Percentiles rank a stretch among this genome's conserved stretches.
phyloP scores from a whole-genome alignment of 495 filamentous ascomycete genomes.

The Astrothelium subdiscretum region DNA sequence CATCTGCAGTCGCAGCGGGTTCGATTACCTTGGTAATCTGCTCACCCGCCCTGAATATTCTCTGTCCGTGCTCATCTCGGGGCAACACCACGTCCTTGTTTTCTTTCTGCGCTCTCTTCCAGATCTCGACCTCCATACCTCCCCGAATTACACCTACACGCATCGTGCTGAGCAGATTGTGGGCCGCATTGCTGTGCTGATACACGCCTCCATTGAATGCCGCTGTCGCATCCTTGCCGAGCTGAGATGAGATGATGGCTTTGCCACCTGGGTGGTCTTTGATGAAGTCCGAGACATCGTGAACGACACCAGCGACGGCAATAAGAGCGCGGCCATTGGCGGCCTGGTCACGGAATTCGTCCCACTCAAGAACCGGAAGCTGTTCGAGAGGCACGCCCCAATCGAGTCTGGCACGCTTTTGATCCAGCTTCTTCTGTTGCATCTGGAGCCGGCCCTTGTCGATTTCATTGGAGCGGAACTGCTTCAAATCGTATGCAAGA shows the following conservation, averaged over 20 bases:
- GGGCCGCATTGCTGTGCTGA: slow-evolving; percentile 93
- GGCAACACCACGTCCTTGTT: slow-evolving; percentile 72
- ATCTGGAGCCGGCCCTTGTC: slow-evolving; percentile 98
- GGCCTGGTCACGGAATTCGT: slow-evolving; percentile 80
- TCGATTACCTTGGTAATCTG: slow-evolving; percentile 78
- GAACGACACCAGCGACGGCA: slow-evolving; percentile 86
- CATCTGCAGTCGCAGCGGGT: slow-evolving; percentile 60
- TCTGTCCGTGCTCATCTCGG: slow-evolving; percentile 69
- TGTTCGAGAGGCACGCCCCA: slow-evolving; percentile 93
- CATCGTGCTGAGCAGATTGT: slow-evolving; percentile 96
- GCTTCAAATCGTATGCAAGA: slow-evolving; percentile 89
- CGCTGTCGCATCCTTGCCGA: slow-evolving; percentile 96
- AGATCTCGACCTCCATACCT: slow-evolving; percentile 96
- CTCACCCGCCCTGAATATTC: slow-evolving; percentile 78
- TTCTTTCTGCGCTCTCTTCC: slow-evolving; percentile 89
- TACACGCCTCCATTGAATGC: slow-evolving; percentile 99
- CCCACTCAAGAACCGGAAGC: slow-evolving; percentile 92
- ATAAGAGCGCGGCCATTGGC: slow-evolving; percentile 81
- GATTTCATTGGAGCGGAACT: slow-evolving; percentile 96
- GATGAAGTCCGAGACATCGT: slow-evolving; percentile 91
- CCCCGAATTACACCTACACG: slow-evolving; percentile 92
- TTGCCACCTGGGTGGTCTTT: slow-evolving; percentile 95
- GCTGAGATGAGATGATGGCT: slow-evolving; percentile 80
- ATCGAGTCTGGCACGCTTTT: slow-evolving; percentile 82
- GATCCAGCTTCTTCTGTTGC: slow-evolving; percentile 97